Evolutionary conservation across 2,329 filamentous ascomycete genomes (phyloP), one percentile per base, ranked within the genome.

Genomic region (Pseudogymnoascus sp.): DNA sequence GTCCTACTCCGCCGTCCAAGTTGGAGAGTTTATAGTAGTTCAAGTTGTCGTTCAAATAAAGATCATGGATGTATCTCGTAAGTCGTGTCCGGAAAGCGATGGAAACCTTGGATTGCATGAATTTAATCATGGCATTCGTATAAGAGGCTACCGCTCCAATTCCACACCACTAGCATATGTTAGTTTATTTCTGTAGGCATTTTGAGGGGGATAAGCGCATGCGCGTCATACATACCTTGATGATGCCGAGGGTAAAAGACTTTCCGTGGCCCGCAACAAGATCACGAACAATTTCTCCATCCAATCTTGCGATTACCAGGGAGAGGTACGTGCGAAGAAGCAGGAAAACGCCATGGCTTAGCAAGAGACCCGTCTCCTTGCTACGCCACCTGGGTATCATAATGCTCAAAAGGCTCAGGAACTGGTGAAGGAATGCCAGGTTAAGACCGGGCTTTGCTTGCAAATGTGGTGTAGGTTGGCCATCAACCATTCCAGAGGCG

Each of bases 101-200:
- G 6, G 93, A 96, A 60, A 99, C 92, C 78, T 99, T 99, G 58
- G 90, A 93, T 75, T 99, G 93, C 65, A 99, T 82, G 76, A 90
- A 99, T 75, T 97, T 97, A 80, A 99, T 99, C 89, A 95, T 97
- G 60, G 93, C 92, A 74, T 99, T 99, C 58, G 93, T 97, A 71
- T 99, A 99, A 0, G 93, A 96, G 7, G 92, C 93, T 65, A 97
- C 86, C 2, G 89, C 90, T 41, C 94, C 94, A 36, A 99, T 87
- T 2, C 93, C 92, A 66, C 92, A 92, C 94, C 94, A 99, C 80
- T 85, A 59, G 58, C 60, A 7, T 59, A 12, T 8, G 59, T 68
- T 61, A 69, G 65, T 35, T 57, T 28, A 9, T 37, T 60, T 22
- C 7, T 6, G 43, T 6, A 11, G 16, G 12, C 14, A 25, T 20